Evolutionary conservation across 768 basidiomycete genomes (phyloP).

Genomic region (Rhodocollybia butyracea): DNA sequence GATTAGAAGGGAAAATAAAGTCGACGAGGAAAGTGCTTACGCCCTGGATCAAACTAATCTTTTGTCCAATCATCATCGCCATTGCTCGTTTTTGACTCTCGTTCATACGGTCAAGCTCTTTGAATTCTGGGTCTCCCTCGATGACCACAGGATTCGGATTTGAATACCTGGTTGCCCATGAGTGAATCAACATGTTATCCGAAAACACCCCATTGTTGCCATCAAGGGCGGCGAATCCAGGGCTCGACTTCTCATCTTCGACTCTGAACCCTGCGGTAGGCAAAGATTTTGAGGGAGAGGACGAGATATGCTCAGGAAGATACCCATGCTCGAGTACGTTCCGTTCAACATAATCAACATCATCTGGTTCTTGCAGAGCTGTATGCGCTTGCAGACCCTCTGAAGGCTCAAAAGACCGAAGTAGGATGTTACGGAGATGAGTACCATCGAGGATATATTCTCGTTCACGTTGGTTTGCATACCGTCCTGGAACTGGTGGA

Average conservation of each 20-base stretch:
- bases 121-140: slow-evolving; percentile 74
- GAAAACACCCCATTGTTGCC: slow-evolving; percentile 50
- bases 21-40: slow-evolving; percentile 39
- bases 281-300: too few relatives aligned
- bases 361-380: slow-evolving; percentile 37
- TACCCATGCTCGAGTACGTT: slow-evolving; percentile 34
- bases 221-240: not conserved
- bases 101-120: slow-evolving; percentile 58
- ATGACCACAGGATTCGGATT: slow-evolving; percentile 54
- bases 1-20: slow-evolving; percentile 3
- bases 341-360: slow-evolving; percentile 32
- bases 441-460: slow-evolving; percentile 69
- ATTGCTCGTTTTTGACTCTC: slow-evolving; percentile 76
- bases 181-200: slow-evolving; percentile 72
- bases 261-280: not conserved
- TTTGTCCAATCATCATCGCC: slow-evolving; percentile 81
- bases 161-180: slow-evolving; percentile 76
- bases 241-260: too few relatives aligned
- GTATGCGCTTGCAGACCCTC: slow-evolving; percentile 27
- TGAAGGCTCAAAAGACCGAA: slow-evolving; percentile 49
- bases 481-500: not conserved
- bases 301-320: slow-evolving; percentile 4
- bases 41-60: slow-evolving; percentile 82
- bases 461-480: slow-evolving; percentile 23
- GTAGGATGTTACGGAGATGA: slow-evolving; percentile 63